Conservation (phyloP, 2,329 filamentous ascomycete genomes). For the Botryotinia narcissicola region DNA sequence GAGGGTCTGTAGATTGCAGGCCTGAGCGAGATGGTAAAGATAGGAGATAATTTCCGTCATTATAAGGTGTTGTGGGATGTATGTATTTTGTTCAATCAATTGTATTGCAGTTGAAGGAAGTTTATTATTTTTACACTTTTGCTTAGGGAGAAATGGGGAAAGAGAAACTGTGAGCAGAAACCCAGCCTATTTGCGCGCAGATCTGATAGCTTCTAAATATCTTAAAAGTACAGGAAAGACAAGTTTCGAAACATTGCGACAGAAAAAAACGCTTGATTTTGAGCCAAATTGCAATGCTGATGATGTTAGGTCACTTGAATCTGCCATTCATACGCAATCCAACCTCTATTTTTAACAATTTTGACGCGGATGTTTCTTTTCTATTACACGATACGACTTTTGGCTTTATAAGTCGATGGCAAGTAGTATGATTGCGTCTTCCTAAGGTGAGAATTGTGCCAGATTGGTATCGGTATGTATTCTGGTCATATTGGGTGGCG, state of each 20-base stretch:
- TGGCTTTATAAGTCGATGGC: not conserved
- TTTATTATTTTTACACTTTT: not conserved
- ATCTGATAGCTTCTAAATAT: not conserved
- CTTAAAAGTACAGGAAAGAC: fast-evolving
- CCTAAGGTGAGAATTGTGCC: not conserved
- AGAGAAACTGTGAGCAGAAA: too few species aligned
- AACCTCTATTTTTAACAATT: not conserved
- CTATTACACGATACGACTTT: too few species aligned
- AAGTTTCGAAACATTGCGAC: not conserved
- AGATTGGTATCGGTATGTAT: not conserved
- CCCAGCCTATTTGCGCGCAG: not conserved
- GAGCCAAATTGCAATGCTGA: not conserved
- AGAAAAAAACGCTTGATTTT: not conserved
- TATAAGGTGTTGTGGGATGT: not conserved
- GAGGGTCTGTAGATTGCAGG: not conserved
- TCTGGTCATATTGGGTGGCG: not conserved
- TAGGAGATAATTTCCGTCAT: not conserved
- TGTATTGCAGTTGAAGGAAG: not conserved
- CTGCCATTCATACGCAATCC: not conserved
- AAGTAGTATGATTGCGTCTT: not conserved
- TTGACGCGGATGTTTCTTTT: too few species aligned
- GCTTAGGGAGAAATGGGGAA: not conserved
- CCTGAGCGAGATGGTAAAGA: not conserved
- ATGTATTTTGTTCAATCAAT: not conserved
- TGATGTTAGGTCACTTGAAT: not conserved